phyloP scores from a whole-genome alignment of 2,329 filamentous ascomycete species.

The Nannizziopsis arthrosporioides region DNA sequence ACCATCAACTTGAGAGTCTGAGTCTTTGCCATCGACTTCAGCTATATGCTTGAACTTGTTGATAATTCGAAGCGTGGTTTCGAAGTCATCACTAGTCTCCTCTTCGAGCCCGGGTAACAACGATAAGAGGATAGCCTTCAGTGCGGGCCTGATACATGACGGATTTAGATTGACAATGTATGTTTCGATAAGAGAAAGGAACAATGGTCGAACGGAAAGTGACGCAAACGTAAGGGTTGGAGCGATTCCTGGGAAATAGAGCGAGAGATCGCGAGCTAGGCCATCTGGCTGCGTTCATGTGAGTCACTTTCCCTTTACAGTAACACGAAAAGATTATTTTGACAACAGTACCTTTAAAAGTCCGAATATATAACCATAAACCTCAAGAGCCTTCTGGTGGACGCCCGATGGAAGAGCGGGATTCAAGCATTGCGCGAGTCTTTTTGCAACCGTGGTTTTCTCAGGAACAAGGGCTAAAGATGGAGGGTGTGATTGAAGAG shows the following conservation, averaged over 20 bases:
- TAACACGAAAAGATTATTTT: neutral
- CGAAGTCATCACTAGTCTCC: slow-evolving; percentile 94
- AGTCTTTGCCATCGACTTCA: slow-evolving; percentile 35
- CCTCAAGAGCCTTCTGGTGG: slow-evolving; percentile 91
- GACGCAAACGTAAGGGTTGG: slow-evolving; percentile 90
- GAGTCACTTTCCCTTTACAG: neutral
- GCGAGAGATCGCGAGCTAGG: slow-evolving; percentile 65
- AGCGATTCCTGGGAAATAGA: slow-evolving; percentile 83
- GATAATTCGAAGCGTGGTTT: slow-evolving; percentile 66
- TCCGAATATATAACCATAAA: slow-evolving; percentile 81
- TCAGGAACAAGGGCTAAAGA: slow-evolving; percentile 64
- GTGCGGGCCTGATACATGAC: slow-evolving; percentile 63
- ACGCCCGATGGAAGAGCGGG: slow-evolving; percentile 88
- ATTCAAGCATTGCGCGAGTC: slow-evolving; percentile 88
- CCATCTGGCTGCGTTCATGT: slow-evolving; percentile 46
- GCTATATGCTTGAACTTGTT: slow-evolving; percentile 56
- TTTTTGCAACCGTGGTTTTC: slow-evolving; percentile 72
- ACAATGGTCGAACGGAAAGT: slow-evolving; percentile 73
- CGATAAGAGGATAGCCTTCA: slow-evolving; percentile 83
- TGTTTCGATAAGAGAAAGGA: slow-evolving; percentile 70
- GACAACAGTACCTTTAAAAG: slow-evolving; percentile 56
- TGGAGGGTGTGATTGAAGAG: slow-evolving; percentile 73
- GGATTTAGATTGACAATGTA: slow-evolving; percentile 64
- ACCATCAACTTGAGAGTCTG: slow-evolving; percentile 42
- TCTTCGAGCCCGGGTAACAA: slow-evolving; percentile 86